Conservation (phyloP, 495 filamentous ascomycete genomes). For the Lepraria neglecta region DNA sequence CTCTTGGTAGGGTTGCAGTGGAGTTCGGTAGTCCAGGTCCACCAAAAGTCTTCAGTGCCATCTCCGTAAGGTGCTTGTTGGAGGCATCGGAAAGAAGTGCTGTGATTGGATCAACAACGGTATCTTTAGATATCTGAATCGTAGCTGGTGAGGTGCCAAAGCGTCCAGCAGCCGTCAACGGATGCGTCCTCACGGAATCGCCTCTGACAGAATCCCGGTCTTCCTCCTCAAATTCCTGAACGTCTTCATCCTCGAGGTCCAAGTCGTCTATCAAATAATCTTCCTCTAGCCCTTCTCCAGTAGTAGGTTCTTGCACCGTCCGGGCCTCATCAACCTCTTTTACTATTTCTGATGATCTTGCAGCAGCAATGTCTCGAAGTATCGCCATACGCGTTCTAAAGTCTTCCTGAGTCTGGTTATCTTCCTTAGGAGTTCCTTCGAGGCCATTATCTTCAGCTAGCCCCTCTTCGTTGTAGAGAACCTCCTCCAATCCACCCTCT, state of each 20-base stretch:
- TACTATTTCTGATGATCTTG: conserved; percentile 32
- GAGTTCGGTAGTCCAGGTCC: conserved; percentile 69
- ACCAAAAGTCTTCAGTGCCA: conserved; percentile 65
- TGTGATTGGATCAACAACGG: conserved; percentile 61
- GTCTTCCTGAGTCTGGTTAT: conserved; percentile 13
- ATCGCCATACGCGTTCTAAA: conserved; percentile 33
- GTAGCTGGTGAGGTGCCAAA: conserved; percentile 65
- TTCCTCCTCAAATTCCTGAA: conserved; percentile 39
- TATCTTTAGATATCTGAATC: conserved; percentile 57
- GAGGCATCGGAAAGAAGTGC: conserved; percentile 58
- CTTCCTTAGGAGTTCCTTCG: conserved; percentile 23
- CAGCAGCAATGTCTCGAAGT: conserved; percentile 43
- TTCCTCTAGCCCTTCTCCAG: not conserved
- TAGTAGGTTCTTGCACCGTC: not conserved
- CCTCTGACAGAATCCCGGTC: conserved; percentile 29
- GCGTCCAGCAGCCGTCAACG: conserved; percentile 55
- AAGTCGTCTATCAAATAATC: conserved; percentile 24
- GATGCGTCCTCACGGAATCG: conserved; percentile 51
- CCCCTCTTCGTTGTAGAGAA: conserved; percentile 33
- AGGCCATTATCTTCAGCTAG: conserved; percentile 31
- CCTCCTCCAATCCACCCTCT: conserved; percentile 55
- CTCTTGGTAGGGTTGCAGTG: conserved; percentile 45
- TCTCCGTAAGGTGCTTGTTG: conserved; percentile 63
- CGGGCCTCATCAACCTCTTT: not conserved
- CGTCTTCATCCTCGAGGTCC: conserved; percentile 45